These are phyloP conservation scores for Neopestalotiopsis sp. DNA, from an alignment of 2,329 filamentous ascomycete genomes.

Conservation along the genomic window DNA sequence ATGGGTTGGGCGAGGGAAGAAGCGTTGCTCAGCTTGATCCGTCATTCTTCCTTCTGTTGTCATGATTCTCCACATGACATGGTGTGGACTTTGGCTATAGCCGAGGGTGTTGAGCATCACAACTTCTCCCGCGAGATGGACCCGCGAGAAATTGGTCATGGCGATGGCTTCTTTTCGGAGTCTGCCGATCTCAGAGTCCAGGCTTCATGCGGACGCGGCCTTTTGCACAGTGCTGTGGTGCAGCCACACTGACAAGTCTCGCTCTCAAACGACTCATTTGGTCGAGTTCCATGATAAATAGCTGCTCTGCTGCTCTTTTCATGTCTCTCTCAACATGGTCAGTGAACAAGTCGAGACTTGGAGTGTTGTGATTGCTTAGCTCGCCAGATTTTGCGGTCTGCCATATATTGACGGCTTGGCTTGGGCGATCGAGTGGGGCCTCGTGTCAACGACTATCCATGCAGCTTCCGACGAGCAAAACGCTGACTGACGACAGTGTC, in stretches of 20 bases:
- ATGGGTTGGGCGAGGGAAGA: not conserved
- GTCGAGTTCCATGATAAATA: not conserved
- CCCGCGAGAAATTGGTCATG: not conserved
- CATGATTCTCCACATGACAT: not conserved
- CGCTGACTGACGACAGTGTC: not conserved
- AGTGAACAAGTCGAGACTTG: not conserved
- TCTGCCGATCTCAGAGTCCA: constrained; percentile 2
- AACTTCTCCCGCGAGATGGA: not conserved
- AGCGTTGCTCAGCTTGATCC: not conserved
- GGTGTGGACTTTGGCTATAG: not conserved
- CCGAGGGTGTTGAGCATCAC: not conserved
- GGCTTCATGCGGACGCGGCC: not conserved
- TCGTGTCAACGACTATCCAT: not conserved
- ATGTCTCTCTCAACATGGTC: not conserved
- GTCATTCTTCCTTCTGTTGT: not conserved
- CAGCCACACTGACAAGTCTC: not conserved
- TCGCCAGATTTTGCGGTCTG: not conserved
- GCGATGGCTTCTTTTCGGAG: constrained; percentile 16
- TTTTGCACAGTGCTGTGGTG: not conserved
- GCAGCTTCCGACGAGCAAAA: not conserved
- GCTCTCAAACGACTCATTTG: not conserved
- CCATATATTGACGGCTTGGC: not conserved
- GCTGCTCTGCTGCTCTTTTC: not conserved
- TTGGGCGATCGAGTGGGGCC: not conserved
- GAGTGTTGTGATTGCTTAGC: not conserved